Percentiles rank a stretch among this genome's conserved stretches.
phyloP scores from a whole-genome alignment of 1,284 basidiomycete genomes.

The Cystobasidiaceae sp. region DNA sequence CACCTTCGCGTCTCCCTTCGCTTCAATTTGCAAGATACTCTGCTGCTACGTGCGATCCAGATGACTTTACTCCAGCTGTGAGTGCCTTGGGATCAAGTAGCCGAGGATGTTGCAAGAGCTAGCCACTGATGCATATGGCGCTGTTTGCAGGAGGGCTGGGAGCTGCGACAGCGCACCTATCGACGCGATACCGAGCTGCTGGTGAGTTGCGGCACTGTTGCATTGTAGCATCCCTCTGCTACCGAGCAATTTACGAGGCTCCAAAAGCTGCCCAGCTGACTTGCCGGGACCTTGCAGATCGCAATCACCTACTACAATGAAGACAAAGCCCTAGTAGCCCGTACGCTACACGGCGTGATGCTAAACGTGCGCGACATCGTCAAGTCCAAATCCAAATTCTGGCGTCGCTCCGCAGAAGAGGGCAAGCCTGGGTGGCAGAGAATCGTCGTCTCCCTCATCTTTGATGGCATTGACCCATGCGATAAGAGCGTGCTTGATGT shows the following conservation, averaged over 20 bases:
- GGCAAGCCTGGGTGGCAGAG: slow-evolving; percentile 83
- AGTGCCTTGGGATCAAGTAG: background rate
- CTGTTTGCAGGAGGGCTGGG: slow-evolving; percentile 59
- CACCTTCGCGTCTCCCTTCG: slow-evolving; percentile 53
- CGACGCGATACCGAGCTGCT: slow-evolving; percentile 86
- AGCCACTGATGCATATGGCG: background rate
- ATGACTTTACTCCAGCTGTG: slow-evolving; percentile 69
- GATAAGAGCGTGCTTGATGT: slow-evolving; percentile 89
- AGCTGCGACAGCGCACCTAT: slow-evolving; percentile 76
- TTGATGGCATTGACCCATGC: slow-evolving; percentile 92
- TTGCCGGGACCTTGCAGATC: background rate
- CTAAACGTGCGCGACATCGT: slow-evolving; percentile 97
- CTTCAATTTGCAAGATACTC: slow-evolving; percentile 86
- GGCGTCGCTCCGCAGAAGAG: slow-evolving; percentile 71
- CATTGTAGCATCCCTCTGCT: background rate
- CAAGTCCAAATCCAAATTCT: slow-evolving; percentile 95
- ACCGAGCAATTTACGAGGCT: no score
- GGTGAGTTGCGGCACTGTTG: slow-evolving; percentile 51
- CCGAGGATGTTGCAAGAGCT: slow-evolving; percentile 3
- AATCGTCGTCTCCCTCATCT: slow-evolving; percentile 76
- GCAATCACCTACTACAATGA: slow-evolving; percentile 65
- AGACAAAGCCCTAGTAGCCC: slow-evolving; percentile 88
- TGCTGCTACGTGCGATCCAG: slow-evolving; percentile 84
- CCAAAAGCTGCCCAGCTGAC: background rate
- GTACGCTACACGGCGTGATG: slow-evolving; percentile 93